Evolutionary conservation across 495 filamentous ascomycete species (phyloP).

Genomic region (Friedmanniomyces simplex): DNA sequence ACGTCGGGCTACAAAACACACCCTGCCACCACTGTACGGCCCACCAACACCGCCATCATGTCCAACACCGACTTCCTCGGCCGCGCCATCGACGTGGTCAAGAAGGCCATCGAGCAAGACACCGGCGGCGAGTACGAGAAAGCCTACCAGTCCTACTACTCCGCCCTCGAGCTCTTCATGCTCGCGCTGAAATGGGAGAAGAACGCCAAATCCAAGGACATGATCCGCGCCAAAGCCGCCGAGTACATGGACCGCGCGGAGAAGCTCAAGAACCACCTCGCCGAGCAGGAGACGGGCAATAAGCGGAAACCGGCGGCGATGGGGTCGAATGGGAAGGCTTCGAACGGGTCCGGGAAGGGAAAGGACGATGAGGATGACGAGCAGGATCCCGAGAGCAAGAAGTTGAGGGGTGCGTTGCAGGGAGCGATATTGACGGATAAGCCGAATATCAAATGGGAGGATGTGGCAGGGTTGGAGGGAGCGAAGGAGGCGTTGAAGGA

Average conservation of each 20-base stretch:
- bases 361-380: constrained; percentile 52
- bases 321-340: constrained; percentile 73
- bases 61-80: constrained; percentile 95
- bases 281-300: constrained; percentile 59
- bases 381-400: constrained; percentile 85
- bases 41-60: constrained; percentile 46
- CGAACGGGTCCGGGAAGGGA: constrained; percentile 53
- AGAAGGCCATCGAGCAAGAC: constrained; percentile 94
- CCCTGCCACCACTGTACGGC: background rate
- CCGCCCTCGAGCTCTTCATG: constrained; percentile 40
- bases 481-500: constrained; percentile 98
- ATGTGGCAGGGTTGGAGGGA: constrained; percentile 89
- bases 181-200: constrained; percentile 50
- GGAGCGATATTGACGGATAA: constrained; percentile 92
- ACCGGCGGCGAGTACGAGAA: constrained; percentile 93
- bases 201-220: constrained; percentile 88
- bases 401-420: constrained; percentile 76
- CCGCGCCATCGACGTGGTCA: constrained; percentile 87
- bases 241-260: constrained; percentile 99
- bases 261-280: constrained; percentile 86
- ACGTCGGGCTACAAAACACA: background rate
- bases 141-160: constrained; percentile 90
- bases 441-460: constrained; percentile 93
- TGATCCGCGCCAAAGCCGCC: constrained; percentile 82
- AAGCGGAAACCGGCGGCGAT: constrained; percentile 66